These are phyloP conservation scores for Candida quercuum DNA, from an alignment of 805 yeast species.

Conservation along the genomic window DNA sequence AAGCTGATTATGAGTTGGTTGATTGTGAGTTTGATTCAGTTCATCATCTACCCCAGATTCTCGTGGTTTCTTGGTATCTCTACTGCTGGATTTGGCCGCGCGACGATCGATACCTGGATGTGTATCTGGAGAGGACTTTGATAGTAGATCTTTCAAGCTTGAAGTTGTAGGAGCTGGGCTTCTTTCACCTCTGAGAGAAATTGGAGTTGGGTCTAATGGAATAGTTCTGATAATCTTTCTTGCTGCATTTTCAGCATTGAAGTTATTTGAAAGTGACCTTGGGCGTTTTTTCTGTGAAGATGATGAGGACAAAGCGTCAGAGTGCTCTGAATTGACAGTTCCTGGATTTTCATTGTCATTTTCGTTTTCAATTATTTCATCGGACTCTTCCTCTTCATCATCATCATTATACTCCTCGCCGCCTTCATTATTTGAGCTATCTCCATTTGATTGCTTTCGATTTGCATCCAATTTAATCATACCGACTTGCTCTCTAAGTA, in stretches of 20 bases:
- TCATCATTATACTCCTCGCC: constrained; percentile 24
- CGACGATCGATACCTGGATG: neutral
- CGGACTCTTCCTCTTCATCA: constrained; percentile 17
- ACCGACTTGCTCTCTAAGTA: constrained; percentile 81
- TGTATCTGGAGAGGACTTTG: constrained; percentile 17
- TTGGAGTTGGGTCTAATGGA: constrained; percentile 82
- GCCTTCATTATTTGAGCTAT: constrained; percentile 10
- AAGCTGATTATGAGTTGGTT: too few species aligned
- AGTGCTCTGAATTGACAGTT: constrained; percentile 31
- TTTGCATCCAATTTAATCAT: constrained; percentile 55
- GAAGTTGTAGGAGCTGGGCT: constrained; percentile 8
- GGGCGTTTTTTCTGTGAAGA: constrained; percentile 32
- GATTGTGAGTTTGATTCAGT: too few species aligned
- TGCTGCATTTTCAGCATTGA: constrained; percentile 67
- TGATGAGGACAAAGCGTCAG: constrained; percentile 24
- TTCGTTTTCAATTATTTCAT: constrained; percentile 20
- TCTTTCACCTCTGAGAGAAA: constrained; percentile 24
- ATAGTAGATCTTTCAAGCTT: constrained; percentile 15
- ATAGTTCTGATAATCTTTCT: constrained; percentile 70
- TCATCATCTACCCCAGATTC: too few species aligned
- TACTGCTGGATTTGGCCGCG: neutral
- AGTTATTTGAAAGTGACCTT: constrained; percentile 47
- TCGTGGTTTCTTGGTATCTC: neutral
- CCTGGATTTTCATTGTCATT: constrained; percentile 24
- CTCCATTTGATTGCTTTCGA: constrained; percentile 11